Base-by-base conservation (phyloP, 1,139 yeast genomes). In the Diutina catenulata region DNA sequence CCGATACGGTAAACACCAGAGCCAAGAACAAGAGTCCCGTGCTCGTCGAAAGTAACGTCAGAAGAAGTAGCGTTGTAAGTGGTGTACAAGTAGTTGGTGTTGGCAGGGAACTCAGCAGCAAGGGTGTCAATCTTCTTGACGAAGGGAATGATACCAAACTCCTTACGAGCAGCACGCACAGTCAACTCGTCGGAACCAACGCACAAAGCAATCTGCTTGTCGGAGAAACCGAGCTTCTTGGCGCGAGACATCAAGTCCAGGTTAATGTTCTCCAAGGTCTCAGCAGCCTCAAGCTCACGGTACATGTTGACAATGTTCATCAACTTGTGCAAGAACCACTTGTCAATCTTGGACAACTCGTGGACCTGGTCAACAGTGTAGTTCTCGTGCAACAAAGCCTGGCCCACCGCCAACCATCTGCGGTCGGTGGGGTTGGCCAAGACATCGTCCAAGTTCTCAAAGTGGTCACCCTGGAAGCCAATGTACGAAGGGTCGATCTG, bases 1-100 rank as follows among this genome's bases (percentile, higher is more conserved):
- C 98, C 98, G 57, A 91, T 91, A 63, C 98, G 77, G 73, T 91
- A 91, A 40, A 91, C 98, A 66, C 98, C 98, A 10, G 97, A 88
- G 40, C 98, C 98, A 49, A 91, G 70, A 33, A 91, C 98, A 76
- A 91, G 69, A 45, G 93, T 80, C 53, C 98, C 97, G 47, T 83
- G 74, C 45, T 88, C 97, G 52, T 83, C 74, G 55, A 91, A 91
- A 32, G 67, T 72, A 41, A 91, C 79, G 60, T 91, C 98, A 49
- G 81, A 80, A 38, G 76, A 70, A 39, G 86, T 74, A 40, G 96
- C 98, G 56, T 88, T 91, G 64, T 91, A 91, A 38, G 98, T 91
- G 42, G 95, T 84, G 74, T 91, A 91, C 51, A 91, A 72, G 62
- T 91, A 91, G 69, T 91, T 91, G 42, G 98, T 91, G 54, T 78